Evolutionary conservation across 805 yeast species (phyloP), one percentile per base, ranked within the genome.

Genomic region (Schwanniomyces yamadae): DNA sequence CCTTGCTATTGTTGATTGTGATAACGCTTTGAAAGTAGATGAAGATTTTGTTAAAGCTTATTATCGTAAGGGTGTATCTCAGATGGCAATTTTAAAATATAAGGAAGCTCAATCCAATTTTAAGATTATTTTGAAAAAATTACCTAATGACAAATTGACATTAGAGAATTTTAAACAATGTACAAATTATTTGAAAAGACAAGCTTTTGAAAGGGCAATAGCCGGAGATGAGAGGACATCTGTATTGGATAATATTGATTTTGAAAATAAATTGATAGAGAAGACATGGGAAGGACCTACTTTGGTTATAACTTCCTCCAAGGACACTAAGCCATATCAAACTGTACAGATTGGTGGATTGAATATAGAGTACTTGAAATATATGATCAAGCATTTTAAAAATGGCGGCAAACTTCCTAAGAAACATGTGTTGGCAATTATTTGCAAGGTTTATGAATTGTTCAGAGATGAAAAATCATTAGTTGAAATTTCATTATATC

Each of bases 161-260:
- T 67, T 71, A 37, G 75, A 70, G 34, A 77, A 85, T 41, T 63
- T 77, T 35, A 76, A 66, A 24, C 84, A 80, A 40, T 76, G 95
- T 51, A 76, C 70, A 31, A 77, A 73, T 49, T 72, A 84, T 33
- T 68, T 87, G 39, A 80, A 88, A 45, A 77, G 77, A 40, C 75
- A 81, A 43, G 88, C 88, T 14, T 93, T 91, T 57, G 95, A 84
- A 55, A 74, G 74, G 40, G 98, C 98, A 3, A 90, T 93, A 46
- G 83, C 86, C 30, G 77, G 80, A 4, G 88, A 78, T 22, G 89
- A 78, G 20, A 76, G 70, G 42, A 62, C 66, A 3, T 63, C 73
- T n/a, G 52, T 76, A 2, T 62, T 81, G 21, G 68, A 69, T 28
- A 52, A 65, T 6, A 40, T 77, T 14, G 76, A 78, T 49, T 74